Evolutionary conservation across 305 asterid species (phyloP), one percentile per base, ranked within the genome.

Genomic region (Andrographis paniculata): DNA sequence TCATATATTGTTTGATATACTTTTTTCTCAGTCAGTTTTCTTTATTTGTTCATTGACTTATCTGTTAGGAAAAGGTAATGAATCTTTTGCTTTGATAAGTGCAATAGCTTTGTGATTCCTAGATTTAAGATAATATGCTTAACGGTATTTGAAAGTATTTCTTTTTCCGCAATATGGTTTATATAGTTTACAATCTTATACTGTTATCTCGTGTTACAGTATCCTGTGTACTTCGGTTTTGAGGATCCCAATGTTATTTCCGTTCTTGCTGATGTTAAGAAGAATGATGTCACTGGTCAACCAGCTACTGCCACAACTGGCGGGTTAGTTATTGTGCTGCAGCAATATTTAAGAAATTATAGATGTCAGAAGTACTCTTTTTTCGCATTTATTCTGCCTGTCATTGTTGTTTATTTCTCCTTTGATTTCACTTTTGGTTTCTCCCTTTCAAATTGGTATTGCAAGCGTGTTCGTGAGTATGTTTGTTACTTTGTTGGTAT

Each of bases 271-370:
- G 83, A 75, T 49, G 74, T 75, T 45, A 71, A 65, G 74, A 75
- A 56, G 68, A 68, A 56, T 22, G 79, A 75, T 57, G 79, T 76
- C 39, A 50, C 67, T 44, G 83, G 83, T 63, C 99, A 86, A 66
- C 87, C 81, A 43, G 99, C 96, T 12, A 86, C 96, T 64, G 96
- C 99, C 31, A 82, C 96, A 40, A 91, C 99, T 55, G 99, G 99
- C 65, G 99, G 99, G 99, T 89, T 64, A 80, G 95, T 86, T 71
- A 48, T 50, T 70, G n/a, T n/a, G n/a, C n/a, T n/a, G n/a, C n/a
- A n/a, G n/a, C n/a, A n/a, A 3, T n/a, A 61, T 56, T 31, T 40
- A 58, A 45, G 9, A 18, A 8, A 22, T 17, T 20, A 48, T 24
- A 3, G 4, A 24, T 3, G 4, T 24, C 8, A 24, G 30, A 24